Base-by-base conservation (phyloP, 2,329 filamentous ascomycete species). In the Pestalotiopsis fici region DNA sequence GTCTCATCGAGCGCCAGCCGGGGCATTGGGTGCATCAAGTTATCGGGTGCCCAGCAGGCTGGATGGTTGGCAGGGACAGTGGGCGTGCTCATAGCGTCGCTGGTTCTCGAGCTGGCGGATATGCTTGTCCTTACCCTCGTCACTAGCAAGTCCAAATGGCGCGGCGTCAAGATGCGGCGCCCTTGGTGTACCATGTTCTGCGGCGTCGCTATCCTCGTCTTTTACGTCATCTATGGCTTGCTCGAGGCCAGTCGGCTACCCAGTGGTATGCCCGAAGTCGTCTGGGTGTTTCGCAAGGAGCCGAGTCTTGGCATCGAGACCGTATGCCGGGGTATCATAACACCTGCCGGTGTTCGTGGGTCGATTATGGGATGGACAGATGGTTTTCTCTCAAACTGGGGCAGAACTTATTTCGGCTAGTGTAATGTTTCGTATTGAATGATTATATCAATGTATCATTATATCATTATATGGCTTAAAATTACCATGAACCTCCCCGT, bases 101-200 rank as follows among this genome's bases (percentile, higher is more conserved):
- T 71, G n/a, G 35, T 64, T 4, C 59, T 68, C 2, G 35, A 71
- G 64, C 31, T 61, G 6, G 13, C 60, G 5, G 69, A 71, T 63
- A 56, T 65, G 11, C 62, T 60, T 12, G 62, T 71, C 6, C 62
- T 71, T 13, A 18, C 67, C 2, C 43, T 68, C 37, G 68, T 67
- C 3, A 60, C 54, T n/a, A 65, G 37, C 27, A 60, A 65, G 11
- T 28, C 47, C 21, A 35, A 23, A 18, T 70, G 69, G 69, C 64
- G 63, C 25, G 55, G 66, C 1, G 60, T 59, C 28, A 59, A 56
- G n/a, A 68, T 69, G 63, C 65, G 66, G 27, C 65, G 68, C 43
- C 69, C 69, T 1, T 71, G 69, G 69, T 59, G 65, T 18, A 69
- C 69, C 23, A 71, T 71, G 69, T 21, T 69, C 13, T n/a, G 28